These are phyloP conservation scores for Crotalaria pallida DNA, from an alignment of 306 rosid species.

Conservation along the genomic window DNA sequence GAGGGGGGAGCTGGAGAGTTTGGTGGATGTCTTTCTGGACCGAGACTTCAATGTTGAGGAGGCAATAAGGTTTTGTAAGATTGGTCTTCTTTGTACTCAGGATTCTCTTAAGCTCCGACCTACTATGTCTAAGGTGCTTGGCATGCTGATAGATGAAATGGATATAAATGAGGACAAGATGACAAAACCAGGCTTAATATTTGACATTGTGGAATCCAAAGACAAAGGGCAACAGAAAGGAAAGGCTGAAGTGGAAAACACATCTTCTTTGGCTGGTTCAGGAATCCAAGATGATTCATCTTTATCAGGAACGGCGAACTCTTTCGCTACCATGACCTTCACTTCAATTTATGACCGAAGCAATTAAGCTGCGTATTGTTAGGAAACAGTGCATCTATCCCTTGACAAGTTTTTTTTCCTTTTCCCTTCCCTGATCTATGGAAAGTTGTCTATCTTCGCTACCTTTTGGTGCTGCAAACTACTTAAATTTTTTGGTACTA, in stretches of 20 bases:
- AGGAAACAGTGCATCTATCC: neutral
- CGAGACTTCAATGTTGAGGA: constrained; percentile 41
- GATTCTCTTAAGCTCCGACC: constrained; percentile 68
- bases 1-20: constrained; percentile 44
- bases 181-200: constrained; percentile 56
- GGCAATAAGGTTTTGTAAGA: constrained; percentile 52
- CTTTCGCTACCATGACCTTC: constrained; percentile 63
- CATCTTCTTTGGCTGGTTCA: constrained; percentile 28
- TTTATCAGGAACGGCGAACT: constrained; percentile 25
- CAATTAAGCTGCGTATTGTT: constrained; percentile 16
- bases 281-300: constrained; percentile 30
- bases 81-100: constrained; percentile 74
- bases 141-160: constrained; percentile 52
- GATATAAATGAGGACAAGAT: constrained; percentile 36
- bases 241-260: constrained; percentile 9
- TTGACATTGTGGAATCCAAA: constrained; percentile 30
- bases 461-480: neutral
- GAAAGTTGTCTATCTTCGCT: neutral
- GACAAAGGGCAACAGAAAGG: constrained; percentile 21
- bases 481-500: neutral
- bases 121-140: constrained; percentile 52
- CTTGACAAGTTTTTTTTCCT: neutral
- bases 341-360: constrained; percentile 60
- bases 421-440: neutral
- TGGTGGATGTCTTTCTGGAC: constrained; percentile 39